A percentile compares a stretch with the other conserved stretches of the same genome.
phyloP scores from a whole-genome alignment of 2,329 filamentous ascomycete species.

The Ophiostoma montium region DNA sequence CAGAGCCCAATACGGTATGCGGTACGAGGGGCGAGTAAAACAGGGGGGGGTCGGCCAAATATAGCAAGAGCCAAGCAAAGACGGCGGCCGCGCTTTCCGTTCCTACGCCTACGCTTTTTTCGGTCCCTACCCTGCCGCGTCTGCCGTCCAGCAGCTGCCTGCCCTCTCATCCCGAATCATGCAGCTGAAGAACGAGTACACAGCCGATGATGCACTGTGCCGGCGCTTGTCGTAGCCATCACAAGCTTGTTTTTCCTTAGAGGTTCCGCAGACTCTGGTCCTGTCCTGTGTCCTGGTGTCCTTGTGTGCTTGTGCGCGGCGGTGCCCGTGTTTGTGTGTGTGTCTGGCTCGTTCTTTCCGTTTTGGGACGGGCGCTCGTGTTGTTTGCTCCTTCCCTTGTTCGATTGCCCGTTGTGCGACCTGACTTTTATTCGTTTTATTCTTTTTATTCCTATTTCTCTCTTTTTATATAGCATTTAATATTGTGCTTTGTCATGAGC shows the following conservation, averaged over 20 bases:
- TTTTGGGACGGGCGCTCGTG: neutral
- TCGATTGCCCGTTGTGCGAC: neutral
- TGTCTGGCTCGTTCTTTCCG: neutral
- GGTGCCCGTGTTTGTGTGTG: neutral
- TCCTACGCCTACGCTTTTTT: no score
- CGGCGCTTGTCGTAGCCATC: no score
- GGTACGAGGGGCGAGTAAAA: neutral
- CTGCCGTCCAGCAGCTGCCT: no score
- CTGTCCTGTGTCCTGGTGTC: neutral
- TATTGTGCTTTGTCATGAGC: neutral
- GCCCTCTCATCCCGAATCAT: no score
- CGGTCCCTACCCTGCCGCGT: no score
- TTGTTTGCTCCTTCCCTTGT: neutral
- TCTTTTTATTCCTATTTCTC: neutral
- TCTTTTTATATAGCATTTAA: neutral
- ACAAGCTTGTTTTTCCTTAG: no score
- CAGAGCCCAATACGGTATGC: neutral
- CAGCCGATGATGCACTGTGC: no score
- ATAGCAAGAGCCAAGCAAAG: neutral
- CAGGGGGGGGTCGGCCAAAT: neutral
- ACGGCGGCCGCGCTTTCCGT: neutral
- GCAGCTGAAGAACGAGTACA: no score
- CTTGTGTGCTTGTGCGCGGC: no score
- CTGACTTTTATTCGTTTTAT: neutral
- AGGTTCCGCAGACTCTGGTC: no score